phyloP scores from a whole-genome alignment of 495 filamentous ascomycete species.

The Recurvomyces mirabilis region DNA sequence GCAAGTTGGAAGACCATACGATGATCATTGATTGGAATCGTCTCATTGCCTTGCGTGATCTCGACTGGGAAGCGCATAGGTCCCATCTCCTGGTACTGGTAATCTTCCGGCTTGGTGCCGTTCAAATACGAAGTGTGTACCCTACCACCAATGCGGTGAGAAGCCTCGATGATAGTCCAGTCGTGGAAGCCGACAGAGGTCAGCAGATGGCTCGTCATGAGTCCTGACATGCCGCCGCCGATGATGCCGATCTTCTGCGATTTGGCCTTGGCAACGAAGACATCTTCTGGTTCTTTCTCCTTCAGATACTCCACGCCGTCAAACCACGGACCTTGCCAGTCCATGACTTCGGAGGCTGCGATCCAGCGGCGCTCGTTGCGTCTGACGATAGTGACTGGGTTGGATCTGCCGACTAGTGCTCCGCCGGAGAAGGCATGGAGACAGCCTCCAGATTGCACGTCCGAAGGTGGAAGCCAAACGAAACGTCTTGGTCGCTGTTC shows the following conservation, averaged over 20 bases:
- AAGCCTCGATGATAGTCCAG: slow-evolving; percentile 45
- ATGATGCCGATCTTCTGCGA: slow-evolving; percentile 49
- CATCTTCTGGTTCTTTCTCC: slow-evolving; percentile 39
- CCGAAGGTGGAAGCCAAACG: slow-evolving; percentile 45
- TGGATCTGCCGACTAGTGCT: slow-evolving; percentile 35
- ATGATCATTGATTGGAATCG: slow-evolving; percentile 45
- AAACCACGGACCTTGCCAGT: slow-evolving; percentile 57
- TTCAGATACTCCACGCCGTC: slow-evolving; percentile 54
- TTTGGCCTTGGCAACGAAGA: slow-evolving; percentile 45
- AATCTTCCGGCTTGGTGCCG: slow-evolving; percentile 47
- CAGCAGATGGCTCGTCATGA: slow-evolving; percentile 46
- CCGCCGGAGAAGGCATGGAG: slow-evolving; percentile 39
- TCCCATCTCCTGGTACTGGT: slow-evolving; percentile 68
- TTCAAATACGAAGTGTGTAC: slow-evolving; percentile 53
- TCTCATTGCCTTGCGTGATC: slow-evolving; percentile 41
- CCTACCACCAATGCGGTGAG: slow-evolving; percentile 42
- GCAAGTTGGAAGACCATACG: slow-evolving; percentile 54
- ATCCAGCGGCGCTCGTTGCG: slow-evolving; percentile 26
- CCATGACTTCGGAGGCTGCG: slow-evolving; percentile 31
- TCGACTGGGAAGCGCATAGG: slow-evolving; percentile 53
- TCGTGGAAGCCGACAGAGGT: slow-evolving; percentile 44
- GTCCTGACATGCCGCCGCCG: slow-evolving; percentile 56
- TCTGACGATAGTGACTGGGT: slow-evolving; percentile 28
- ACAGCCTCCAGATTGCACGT: slow-evolving; percentile 36
- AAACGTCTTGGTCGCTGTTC: slow-evolving; percentile 22